Evolutionary conservation across 2,329 filamentous ascomycete genomes (phyloP), one percentile per base, ranked within the genome.

Genomic region (Anthostomella pinea): DNA sequence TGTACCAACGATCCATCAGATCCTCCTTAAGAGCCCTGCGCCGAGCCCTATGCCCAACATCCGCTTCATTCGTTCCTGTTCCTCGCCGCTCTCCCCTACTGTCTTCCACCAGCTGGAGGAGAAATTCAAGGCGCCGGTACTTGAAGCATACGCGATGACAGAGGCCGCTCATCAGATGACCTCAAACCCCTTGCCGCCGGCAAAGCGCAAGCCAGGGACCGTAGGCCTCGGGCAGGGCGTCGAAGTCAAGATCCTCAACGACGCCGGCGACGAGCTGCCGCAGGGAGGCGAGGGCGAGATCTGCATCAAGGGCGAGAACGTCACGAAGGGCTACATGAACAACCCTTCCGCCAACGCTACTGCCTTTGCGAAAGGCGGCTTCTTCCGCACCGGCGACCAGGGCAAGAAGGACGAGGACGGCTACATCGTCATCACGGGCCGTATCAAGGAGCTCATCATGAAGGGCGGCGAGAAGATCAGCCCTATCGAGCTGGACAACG

Each of bases 131-230:
- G 86, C 88, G 0, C 87, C 88, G 0, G 88, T 95, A 0, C 73
- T 95, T 13, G 88, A 94, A 66, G 88, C 88, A 8, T 94, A 94
- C 55, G 88, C 88, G 48, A 95, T 95, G 88, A 94, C 88, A 25
- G 88, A 94, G 67, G 88, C 87, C 6, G 80, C 88, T 4, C 85
- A 90, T 56, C 85, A 89, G 61, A 89, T 90, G 83, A 87, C 85
- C 1, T 87, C 83, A 17, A 85, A 83, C 66, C 81, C 80, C 14
- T 69, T 85, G 0, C 85, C 86, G 3, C 77, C 79, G 0, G 81
- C 70, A 13, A 81, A 85, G 65, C 79, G 86, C 52, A 83, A 85
- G 68, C 87, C 88, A 0, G 88, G 88, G 31, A 87, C 82, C 30
- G 88, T 94, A 3, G 88, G 88, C 11, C 58, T 93, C 19, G 87